Conservation (phyloP, 2,329 filamentous ascomycete species). For the Rutstroemia sp. region DNA sequence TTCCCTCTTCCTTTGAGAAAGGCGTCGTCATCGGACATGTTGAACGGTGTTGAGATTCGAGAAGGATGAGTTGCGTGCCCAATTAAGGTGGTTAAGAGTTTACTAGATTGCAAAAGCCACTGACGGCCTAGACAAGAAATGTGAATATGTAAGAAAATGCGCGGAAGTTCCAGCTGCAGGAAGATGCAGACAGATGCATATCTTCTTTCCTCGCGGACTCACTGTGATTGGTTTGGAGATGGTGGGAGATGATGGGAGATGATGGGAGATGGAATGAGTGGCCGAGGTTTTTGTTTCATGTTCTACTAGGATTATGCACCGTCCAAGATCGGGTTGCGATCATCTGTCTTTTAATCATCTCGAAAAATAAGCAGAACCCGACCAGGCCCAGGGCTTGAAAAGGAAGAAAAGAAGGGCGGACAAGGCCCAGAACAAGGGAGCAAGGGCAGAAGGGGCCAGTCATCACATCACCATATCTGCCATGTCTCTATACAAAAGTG, state of each 20-base stretch:
- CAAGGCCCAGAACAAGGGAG: neutral
- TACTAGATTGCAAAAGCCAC: neutral
- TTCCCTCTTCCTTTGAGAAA: neutral
- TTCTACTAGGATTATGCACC: constrained; percentile 6
- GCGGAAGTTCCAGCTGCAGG: no score
- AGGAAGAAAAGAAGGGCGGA: no score
- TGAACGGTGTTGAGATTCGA: neutral
- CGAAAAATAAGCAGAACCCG: neutral
- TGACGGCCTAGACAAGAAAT: neutral
- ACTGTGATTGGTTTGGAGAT: neutral
- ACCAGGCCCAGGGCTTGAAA: neutral
- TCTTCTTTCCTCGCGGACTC: neutral
- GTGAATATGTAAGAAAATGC: no score
- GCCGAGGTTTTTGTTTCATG: constrained; percentile 6
- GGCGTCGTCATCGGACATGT: neutral
- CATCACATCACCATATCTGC: no score
- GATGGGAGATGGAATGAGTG: neutral
- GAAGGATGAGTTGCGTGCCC: neutral
- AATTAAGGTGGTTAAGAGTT: neutral
- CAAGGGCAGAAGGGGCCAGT: neutral
- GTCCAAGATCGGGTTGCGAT: neutral
- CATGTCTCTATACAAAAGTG: no score
- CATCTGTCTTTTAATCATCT: neutral
- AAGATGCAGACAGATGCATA: neutral
- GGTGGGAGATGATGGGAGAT: neutral